Percentiles rank a stretch among this genome's conserved stretches.
Conservation (phyloP, 306 rosid species). For the Crataegus laevigata region DNA sequence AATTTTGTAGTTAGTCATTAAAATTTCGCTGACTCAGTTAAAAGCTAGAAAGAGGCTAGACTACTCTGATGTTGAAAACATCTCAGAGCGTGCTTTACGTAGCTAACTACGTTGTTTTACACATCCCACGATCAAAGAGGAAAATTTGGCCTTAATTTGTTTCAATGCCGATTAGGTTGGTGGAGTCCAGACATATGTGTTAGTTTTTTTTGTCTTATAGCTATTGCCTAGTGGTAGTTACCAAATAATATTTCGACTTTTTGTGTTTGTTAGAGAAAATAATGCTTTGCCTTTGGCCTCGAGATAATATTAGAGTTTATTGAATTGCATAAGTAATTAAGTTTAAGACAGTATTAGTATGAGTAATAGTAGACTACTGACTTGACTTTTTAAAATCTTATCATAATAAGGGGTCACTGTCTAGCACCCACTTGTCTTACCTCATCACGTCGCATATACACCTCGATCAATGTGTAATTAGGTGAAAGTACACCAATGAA, state of each 20-base stretch:
- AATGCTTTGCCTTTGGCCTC: not conserved
- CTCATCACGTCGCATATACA: no score
- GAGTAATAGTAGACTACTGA: no score
- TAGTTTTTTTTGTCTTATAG: not conserved
- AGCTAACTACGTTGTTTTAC: not conserved
- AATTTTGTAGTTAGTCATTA: no score
- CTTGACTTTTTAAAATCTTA: no score
- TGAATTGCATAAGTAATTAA: no score
- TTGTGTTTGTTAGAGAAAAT: no score
- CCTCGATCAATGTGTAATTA: no score
- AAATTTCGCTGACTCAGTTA: constrained; percentile 30
- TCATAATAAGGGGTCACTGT: not conserved
- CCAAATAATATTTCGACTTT: not conserved
- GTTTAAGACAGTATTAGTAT: no score
- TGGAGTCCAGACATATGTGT: no score
- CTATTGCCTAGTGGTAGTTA: not conserved
- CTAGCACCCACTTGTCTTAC: not conserved
- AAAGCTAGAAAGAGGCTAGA: constrained; percentile 14
- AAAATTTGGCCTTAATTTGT: not conserved
- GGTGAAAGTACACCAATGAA: no score
- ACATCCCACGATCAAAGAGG: not conserved
- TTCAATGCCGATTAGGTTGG: not conserved
- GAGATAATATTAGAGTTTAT: no score
- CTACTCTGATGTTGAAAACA: not conserved
- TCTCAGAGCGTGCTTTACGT: not conserved